A percentile compares a stretch with the other conserved stretches of the same genome.
phyloP scores from a whole-genome alignment of 257 asterid genomes.

The Asclepias syriaca region DNA sequence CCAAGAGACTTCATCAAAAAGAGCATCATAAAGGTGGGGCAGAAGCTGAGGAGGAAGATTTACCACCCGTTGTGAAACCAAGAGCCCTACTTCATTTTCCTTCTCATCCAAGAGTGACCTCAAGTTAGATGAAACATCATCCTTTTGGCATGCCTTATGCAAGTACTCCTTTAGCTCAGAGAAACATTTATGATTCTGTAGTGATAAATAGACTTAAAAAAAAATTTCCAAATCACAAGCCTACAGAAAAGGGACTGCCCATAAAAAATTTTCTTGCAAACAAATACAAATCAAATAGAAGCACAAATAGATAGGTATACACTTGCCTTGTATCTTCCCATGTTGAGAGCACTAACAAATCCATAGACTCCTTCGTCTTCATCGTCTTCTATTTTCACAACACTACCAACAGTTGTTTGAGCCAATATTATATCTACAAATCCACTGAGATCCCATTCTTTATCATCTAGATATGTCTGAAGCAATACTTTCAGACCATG shows the following conservation, averaged over 20 bases:
- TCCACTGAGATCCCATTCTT: conserved; percentile 81
- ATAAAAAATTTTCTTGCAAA: neutral
- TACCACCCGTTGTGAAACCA: conserved; percentile 77
- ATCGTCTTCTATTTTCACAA: conserved; percentile 72
- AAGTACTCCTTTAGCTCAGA: conserved; percentile 6
- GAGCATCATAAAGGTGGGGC: conserved; percentile 85
- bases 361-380: conserved; percentile 83
- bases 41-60: conserved; percentile 94
- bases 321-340: conserved; percentile 77
- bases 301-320: neutral
- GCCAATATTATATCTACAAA: conserved; percentile 81
- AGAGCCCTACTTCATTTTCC: conserved; percentile 58
- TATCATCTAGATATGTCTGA: conserved; percentile 63
- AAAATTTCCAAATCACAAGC: neutral
- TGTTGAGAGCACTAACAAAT: conserved; percentile 54
- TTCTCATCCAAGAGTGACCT: conserved; percentile 40
- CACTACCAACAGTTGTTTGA: conserved; percentile 86
- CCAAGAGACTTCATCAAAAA: conserved; percentile 92
- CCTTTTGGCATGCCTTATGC: conserved; percentile 39
- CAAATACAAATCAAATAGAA: neutral
- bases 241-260: neutral
- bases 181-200: conserved; percentile 10
- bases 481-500: conserved; percentile 88
- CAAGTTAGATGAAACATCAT: conserved; percentile 34
- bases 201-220: neutral